Base-by-base conservation (phyloP, 2,329 filamentous ascomycete genomes). In the Colletotrichum truncatum region DNA sequence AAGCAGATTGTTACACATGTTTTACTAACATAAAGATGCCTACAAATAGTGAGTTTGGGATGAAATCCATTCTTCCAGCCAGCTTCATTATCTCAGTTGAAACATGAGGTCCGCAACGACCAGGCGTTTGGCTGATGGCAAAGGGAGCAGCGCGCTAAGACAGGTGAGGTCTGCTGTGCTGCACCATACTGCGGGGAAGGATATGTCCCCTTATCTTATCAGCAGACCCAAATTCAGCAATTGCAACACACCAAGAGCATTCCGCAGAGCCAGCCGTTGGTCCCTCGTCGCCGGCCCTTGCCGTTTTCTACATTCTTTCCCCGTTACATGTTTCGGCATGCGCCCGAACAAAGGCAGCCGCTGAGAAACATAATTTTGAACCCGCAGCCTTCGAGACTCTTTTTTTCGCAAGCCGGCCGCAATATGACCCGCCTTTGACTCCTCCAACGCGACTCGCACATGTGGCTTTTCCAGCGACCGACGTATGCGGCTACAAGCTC, bases 141-240 rank as follows among this genome's bases (percentile, higher is more conserved):
- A 25, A 34, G 11, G 41, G 14, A 54, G 28, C 39, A 18, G 51
- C 49, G 57, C 62, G 60, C 60, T 51, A 58, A 58, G 26, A 39
- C 16, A 41, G n/a, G 48, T 53, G 43, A 36, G 48, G 23, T 48
- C 23, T 61, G 49, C 57, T 58, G 53, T 28, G 56, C 38, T 32
- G 23, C 38, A 36, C 25, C 48, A 6, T 38, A 26, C 43, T 65
- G 62, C 57, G 62, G 62, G 62, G 62, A 62, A 65, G 21, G 16
- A 21, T 32, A n/a, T 21, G 6, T 32, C 25, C n/a, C n/a, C 61
- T 62, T 65, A 65, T 65, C 62, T 65, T 65, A 65, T 65, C 62
- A 52, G 57, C 36, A 25, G 16, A 21, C 28, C 36, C 26, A 45
- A 55, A 38, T 25, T 18, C 49, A 49, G 28, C 21, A 30, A 49